These are phyloP conservation scores for Batkoa obscura DNA, from an alignment of 371 early-diverging fungal genomes.

Conservation along the genomic window DNA sequence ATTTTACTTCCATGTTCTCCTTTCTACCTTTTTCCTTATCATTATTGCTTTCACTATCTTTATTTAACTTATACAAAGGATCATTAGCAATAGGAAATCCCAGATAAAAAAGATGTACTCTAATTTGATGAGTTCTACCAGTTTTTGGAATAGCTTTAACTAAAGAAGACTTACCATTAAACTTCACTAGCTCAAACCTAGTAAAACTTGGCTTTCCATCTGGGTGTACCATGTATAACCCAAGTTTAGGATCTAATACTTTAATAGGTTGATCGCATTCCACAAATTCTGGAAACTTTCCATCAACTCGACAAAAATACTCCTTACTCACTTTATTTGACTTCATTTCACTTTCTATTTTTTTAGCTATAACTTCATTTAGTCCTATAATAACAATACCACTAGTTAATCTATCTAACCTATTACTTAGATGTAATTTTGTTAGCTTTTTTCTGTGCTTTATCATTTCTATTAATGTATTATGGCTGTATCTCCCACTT, in stretches of 20 bases:
- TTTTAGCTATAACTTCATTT: slow-evolving; percentile 30
- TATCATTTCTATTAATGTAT: slow-evolving; percentile 64
- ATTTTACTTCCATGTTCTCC: not conserved
- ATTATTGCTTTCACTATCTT: not conserved
- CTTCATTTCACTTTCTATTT: slow-evolving; percentile 42
- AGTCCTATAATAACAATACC: slow-evolving; percentile 68
- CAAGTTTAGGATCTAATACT: too few relatives aligned
- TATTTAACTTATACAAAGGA: slow-evolving; percentile 43
- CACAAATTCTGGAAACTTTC: too few relatives aligned
- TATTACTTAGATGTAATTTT: slow-evolving; percentile 55
- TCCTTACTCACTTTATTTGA: too few relatives aligned
- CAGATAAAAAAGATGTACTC: slow-evolving; percentile 91
- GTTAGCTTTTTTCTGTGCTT: slow-evolving; percentile 33
- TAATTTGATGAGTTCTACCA: slow-evolving; percentile 98
- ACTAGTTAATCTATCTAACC: slow-evolving; percentile 83
- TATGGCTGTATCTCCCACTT: slow-evolving; percentile 45
- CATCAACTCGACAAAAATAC: too few relatives aligned
- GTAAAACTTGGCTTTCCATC: too few relatives aligned
- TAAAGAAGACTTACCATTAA: slow-evolving; percentile 21
- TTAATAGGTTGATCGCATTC: too few relatives aligned
- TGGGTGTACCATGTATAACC: too few relatives aligned
- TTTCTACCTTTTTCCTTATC: not conserved
- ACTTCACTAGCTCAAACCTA: too few relatives aligned
- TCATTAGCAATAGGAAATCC: slow-evolving; percentile 97
- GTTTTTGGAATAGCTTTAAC: slow-evolving; percentile 64